Evolutionary conservation across 2,329 filamentous ascomycete species (phyloP).

Genomic region (Ophiosphaerella narmari): DNA sequence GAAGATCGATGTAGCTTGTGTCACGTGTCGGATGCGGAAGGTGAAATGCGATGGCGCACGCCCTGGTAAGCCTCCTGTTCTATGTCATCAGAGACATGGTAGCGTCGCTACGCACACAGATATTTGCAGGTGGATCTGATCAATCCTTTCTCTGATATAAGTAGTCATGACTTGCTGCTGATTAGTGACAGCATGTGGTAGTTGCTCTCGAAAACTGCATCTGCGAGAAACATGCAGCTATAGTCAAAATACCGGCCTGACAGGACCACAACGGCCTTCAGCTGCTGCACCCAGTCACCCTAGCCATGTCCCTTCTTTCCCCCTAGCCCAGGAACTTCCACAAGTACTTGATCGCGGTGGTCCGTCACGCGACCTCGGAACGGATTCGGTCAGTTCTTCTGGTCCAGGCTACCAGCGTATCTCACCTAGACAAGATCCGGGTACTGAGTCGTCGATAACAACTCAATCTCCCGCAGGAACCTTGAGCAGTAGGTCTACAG

Average conservation of each 20-base stretch:
- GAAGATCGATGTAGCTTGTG: background rate
- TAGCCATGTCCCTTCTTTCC: background rate
- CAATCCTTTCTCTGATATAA: no score
- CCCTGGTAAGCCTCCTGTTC: background rate
- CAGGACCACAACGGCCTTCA: background rate
- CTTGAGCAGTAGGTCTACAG: background rate
- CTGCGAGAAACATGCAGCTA: background rate
- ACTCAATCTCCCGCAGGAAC: background rate
- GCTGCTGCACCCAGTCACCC: background rate
- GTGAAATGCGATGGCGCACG: background rate
- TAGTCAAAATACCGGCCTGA: background rate
- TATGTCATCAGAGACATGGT: no score
- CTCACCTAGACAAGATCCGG: background rate
- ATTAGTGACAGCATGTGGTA: background rate
- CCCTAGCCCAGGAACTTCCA: background rate
- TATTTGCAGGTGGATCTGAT: no score
- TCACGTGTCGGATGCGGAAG: background rate
- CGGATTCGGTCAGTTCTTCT: background rate
- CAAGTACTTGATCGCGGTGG: background rate
- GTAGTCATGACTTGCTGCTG: no score
- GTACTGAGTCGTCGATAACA: background rate
- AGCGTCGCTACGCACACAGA: no score
- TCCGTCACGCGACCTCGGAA: background rate
- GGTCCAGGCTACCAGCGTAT: background rate
- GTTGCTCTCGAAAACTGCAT: background rate